Evolutionary conservation across 345 rosid genomes (phyloP).

Genomic region (Camelina sativa): DNA sequence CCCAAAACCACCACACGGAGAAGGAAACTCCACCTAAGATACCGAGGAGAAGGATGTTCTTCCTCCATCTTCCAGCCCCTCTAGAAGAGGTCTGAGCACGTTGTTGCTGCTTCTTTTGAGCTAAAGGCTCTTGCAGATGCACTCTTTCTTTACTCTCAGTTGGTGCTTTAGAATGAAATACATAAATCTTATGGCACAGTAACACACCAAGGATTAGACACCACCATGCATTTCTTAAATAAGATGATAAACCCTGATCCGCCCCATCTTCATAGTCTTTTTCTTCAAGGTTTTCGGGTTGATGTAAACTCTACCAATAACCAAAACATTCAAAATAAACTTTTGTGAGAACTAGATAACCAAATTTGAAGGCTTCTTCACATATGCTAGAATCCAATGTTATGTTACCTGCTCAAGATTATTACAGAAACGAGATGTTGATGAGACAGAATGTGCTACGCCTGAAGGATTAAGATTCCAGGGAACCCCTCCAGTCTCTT

Average conservation of each 20-base stretch:
- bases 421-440: slow-evolving; percentile 29
- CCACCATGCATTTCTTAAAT: slow-evolving; percentile 54
- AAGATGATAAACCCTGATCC: slow-evolving; percentile 38
- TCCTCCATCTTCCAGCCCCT: slow-evolving; percentile 80
- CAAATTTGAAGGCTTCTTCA: background rate
- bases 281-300: slow-evolving; percentile 19
- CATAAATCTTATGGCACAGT: slow-evolving; percentile 47
- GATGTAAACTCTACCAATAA: slow-evolving; percentile 48
- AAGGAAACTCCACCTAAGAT: slow-evolving; percentile 54
- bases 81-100: slow-evolving; percentile 52
- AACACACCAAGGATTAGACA: slow-evolving; percentile 54
- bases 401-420: slow-evolving; percentile 47
- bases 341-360: slow-evolving; percentile 12
- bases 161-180: slow-evolving; percentile 42
- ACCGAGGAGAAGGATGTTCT: slow-evolving; percentile 57
- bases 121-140: slow-evolving; percentile 43
- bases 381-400: background rate
- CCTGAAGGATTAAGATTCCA: slow-evolving; percentile 28
- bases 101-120: slow-evolving; percentile 60
- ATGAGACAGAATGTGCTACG: slow-evolving; percentile 39
- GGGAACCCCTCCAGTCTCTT: slow-evolving; percentile 2
- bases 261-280: slow-evolving; percentile 25
- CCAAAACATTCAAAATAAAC: slow-evolving; percentile 33
- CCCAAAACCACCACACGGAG: slow-evolving; percentile 71
- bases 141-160: slow-evolving; percentile 42